These are phyloP conservation scores for Grosmannia serpens DNA, from an alignment of 2,329 filamentous ascomycete species.

Conservation along the genomic window DNA sequence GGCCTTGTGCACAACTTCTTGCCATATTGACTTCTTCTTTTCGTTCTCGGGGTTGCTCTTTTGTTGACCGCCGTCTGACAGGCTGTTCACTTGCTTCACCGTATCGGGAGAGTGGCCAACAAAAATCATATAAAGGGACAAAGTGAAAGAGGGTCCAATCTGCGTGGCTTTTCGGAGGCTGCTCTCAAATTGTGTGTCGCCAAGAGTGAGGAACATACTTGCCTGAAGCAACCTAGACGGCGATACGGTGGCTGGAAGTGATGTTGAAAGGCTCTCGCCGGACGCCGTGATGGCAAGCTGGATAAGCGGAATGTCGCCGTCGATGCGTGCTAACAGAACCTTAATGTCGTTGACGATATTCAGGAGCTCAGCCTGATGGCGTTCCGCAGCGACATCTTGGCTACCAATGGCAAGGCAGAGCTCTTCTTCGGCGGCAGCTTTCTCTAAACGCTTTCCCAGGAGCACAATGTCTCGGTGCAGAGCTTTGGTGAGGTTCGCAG, in stretches of 20 bases:
- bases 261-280: slow-evolving; percentile 73
- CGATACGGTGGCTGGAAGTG: slow-evolving; percentile 70
- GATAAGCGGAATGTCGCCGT: slow-evolving; percentile 82
- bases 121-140: slow-evolving; percentile 95
- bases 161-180: slow-evolving; percentile 56
- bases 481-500: slow-evolving; percentile 69
- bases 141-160: slow-evolving; percentile 73
- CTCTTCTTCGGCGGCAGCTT: slow-evolving; percentile 55
- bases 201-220: slow-evolving; percentile 78
- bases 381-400: slow-evolving; percentile 36
- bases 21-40: slow-evolving; percentile 68
- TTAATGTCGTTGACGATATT: slow-evolving; percentile 66
- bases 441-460: slow-evolving; percentile 63
- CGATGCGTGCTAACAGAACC: slow-evolving; percentile 63
- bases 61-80: slow-evolving; percentile 21
- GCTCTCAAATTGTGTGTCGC: slow-evolving; percentile 70
- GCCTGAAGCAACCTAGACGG: slow-evolving; percentile 86
- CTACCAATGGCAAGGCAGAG: slow-evolving; percentile 28
- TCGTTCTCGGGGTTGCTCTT: slow-evolving; percentile 28
- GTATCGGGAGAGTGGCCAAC: slow-evolving; percentile 48
- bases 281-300: slow-evolving; percentile 92
- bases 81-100: not conserved
- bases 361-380: slow-evolving; percentile 53
- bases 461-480: slow-evolving; percentile 74
- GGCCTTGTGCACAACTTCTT: slow-evolving; percentile 92